These are phyloP conservation scores for Starmerella lactis-condensi DNA, from an alignment of 805 yeast genomes.

Conservation along the genomic window DNA sequence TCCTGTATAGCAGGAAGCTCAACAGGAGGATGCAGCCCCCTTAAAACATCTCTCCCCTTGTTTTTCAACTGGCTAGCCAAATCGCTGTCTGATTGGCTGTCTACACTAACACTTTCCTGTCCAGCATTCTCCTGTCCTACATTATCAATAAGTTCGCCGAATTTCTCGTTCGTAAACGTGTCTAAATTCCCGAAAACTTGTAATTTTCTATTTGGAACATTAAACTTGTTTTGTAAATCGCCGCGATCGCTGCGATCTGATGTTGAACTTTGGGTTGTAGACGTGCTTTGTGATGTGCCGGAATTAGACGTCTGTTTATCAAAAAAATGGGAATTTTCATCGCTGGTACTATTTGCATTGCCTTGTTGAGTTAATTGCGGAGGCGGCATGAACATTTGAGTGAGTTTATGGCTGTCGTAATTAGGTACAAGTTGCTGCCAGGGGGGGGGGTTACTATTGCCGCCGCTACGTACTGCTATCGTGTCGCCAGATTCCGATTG, in stretches of 20 bases:
- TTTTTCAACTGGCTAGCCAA: conserved; percentile 8
- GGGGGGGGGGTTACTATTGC: conserved; percentile 5
- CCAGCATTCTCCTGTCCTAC: conserved; percentile 3
- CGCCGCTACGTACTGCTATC: conserved; percentile 9
- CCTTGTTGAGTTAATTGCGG: too few species aligned
- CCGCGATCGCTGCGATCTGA: too few species aligned
- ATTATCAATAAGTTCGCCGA: conserved; percentile 13
- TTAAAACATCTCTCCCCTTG: conserved; percentile 12
- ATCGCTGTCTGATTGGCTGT: conserved; percentile 10
- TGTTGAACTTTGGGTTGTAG: too few species aligned
- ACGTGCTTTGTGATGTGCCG: too few species aligned
- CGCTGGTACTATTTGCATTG: too few species aligned
- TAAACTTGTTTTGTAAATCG: too few species aligned
- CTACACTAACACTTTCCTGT: too few species aligned
- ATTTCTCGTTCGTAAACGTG: conserved; percentile 16
- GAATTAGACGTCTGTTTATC: too few species aligned
- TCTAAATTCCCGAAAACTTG: conserved; percentile 16
- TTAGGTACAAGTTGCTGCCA: conserved; percentile 11
- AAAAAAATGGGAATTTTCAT: too few species aligned
- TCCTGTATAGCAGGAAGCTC: conserved; percentile 8
- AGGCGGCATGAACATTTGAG: neutral
- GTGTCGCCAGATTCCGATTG: conserved; percentile 4
- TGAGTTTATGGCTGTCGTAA: neutral
- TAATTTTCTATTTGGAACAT: conserved; percentile 5
- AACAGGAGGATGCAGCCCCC: conserved; percentile 10